Evolutionary conservation across 2,329 filamentous ascomycete genomes (phyloP).

Genomic region (Microdochium paspali): DNA sequence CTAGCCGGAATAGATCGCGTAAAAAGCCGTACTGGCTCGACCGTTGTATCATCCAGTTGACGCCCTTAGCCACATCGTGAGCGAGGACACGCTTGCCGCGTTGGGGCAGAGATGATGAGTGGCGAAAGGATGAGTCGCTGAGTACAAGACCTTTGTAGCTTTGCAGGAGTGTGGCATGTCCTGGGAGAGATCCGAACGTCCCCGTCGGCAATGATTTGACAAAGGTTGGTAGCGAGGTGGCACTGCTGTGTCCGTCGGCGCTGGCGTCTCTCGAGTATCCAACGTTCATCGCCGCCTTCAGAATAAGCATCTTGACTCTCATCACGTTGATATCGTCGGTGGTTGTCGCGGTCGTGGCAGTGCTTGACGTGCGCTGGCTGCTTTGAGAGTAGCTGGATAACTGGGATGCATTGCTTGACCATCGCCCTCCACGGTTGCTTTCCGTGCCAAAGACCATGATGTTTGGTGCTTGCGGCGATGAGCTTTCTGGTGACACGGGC

Average conservation of each 20-base stretch:
- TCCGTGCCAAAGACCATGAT: slow-evolving; percentile 78
- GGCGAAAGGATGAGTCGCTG: slow-evolving; percentile 58
- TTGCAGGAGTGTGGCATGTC: slow-evolving; percentile 63
- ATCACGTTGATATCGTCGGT: slow-evolving; percentile 69
- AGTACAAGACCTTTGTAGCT: slow-evolving; percentile 75
- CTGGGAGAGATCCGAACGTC: slow-evolving; percentile 65
- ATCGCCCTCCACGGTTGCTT: slow-evolving; percentile 53
- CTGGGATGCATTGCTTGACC: slow-evolving; percentile 75
- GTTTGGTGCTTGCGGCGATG: slow-evolving; percentile 68
- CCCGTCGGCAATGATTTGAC: slow-evolving; percentile 66
- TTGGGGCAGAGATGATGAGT: slow-evolving; percentile 41
- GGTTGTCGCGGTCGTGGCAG: slow-evolving; percentile 59
- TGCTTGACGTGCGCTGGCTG: slow-evolving; percentile 57
- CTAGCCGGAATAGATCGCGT: slow-evolving; percentile 70
- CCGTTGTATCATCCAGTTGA: slow-evolving; percentile 63
- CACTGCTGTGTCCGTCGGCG: slow-evolving; percentile 31
- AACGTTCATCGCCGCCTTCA: slow-evolving; percentile 78
- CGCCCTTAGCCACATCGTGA: slow-evolving; percentile 70
- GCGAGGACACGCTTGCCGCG: slow-evolving; percentile 53
- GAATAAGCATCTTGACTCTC: slow-evolving; percentile 67
- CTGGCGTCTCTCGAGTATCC: slow-evolving; percentile 60
- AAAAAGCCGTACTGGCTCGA: slow-evolving; percentile 69
- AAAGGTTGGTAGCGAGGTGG: slow-evolving; percentile 59
- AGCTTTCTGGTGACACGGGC: slow-evolving; percentile 70
- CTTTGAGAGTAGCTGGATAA: slow-evolving; percentile 71